Base-by-base conservation (phyloP, 1,139 yeast genomes). In the Yamadazyma pseudoaaseri region DNA sequence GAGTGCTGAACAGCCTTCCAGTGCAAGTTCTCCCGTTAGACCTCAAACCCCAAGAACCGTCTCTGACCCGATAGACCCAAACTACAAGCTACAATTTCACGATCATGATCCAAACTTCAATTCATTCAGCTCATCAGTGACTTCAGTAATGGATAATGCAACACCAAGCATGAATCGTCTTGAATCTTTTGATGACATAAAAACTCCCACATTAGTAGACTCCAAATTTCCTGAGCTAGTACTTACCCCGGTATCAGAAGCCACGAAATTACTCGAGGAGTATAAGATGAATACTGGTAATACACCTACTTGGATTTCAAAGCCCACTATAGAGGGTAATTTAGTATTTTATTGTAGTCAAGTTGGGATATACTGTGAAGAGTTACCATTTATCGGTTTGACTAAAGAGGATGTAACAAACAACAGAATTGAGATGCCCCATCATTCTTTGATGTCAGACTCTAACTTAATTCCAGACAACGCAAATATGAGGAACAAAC, bases 271-370 rank as follows among this genome's bases (percentile, higher is more conserved):
- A 34, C 60, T 60, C 5, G 55, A 55, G 10, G 58, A 55, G n/a
- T 70, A 60, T 34, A 51, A 57, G 16, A 40, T 48, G n/a, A 44
- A 46, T 9, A 42, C 60, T 34, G 59, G 60, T 17, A 52, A 46
- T 39, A 52, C 54, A 10, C 58, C 65, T 2, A 47, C 60, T 1
- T 70, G 74, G 89, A 56, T 79, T 1, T 83, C 87, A 0, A 69
- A 73, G 33, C 60, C 72, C n/a, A 72, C 83, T 2, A 60, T 66
- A 7, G 70, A 66, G 34, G 83, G 80, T n/a, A 73, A 73, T 34
- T 56, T 80, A 16, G 58, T 80, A 3, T 83, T 69, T 53, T 79
- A 74, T 53, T 78, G 79, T 45, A 73, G 77, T 29, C 76, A 78
- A 27, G 57, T 82, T 33, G 73, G 79, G 44, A 60, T 81, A 1